A percentile compares a stretch with the other conserved stretches of the same genome.
phyloP scores from a whole-genome alignment of 2,329 filamentous ascomycete genomes.

The Drechslerella dactyloides region DNA sequence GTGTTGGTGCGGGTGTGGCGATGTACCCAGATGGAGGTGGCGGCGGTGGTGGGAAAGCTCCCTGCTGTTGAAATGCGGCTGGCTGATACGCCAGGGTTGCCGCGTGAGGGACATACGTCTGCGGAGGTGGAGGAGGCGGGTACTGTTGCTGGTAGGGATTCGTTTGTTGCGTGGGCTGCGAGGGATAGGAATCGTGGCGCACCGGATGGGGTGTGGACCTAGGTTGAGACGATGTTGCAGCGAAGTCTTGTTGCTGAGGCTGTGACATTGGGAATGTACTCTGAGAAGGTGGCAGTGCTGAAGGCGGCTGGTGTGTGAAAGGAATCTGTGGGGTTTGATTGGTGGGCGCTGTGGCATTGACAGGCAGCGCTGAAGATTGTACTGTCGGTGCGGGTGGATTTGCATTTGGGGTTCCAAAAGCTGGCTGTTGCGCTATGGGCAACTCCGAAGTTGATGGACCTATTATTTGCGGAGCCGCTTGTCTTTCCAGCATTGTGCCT shows the following conservation, averaged over 20 bases:
- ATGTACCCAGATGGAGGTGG: slow-evolving; percentile 15
- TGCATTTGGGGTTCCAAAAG: background rate
- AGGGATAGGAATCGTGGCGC: slow-evolving; percentile 11
- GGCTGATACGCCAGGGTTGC: slow-evolving; percentile 1
- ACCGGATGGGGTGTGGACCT: background rate
- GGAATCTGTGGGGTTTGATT: background rate
- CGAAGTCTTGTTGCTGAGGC: too few species aligned
- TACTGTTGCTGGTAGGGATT: slow-evolving; percentile 7
- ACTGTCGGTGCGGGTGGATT: background rate
- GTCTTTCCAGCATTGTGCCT: slow-evolving; percentile 23
- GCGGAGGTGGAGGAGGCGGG: slow-evolving; percentile 10
- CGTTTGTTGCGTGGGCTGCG: background rate
- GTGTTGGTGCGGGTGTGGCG: slow-evolving; percentile 22
- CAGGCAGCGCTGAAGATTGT: background rate
- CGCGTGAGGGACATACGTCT: slow-evolving; percentile 8
- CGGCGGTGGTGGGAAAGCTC: slow-evolving; percentile 27
- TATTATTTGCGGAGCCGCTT: background rate
- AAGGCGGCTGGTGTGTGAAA: too few species aligned
- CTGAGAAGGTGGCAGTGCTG: too few species aligned
- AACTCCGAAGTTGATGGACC: background rate
- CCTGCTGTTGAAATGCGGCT: slow-evolving; percentile 13
- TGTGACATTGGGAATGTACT: too few species aligned
- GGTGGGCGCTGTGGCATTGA: slow-evolving; percentile 5
- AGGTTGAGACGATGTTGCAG: background rate
- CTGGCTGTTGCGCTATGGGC: background rate